A percentile compares a stretch with the other conserved stretches of the same genome.
Evolutionary conservation across 1,284 basidiomycete species (phyloP).

Genomic region (Cryptococcus jaspeensis): DNA sequence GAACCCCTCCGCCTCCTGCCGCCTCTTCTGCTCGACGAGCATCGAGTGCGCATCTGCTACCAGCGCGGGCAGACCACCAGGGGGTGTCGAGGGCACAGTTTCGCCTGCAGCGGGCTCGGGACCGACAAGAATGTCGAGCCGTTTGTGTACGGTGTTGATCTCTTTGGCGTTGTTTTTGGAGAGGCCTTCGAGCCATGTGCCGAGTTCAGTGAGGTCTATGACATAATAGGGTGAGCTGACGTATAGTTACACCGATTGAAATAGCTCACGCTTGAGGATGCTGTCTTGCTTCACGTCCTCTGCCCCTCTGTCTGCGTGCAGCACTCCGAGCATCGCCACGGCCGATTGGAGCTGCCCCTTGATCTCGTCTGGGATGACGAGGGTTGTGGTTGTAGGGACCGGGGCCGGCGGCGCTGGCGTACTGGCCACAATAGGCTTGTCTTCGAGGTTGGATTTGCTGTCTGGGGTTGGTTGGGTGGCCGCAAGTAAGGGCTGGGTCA

Average conservation of each 20-base stretch:
- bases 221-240: background rate
- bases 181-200: slow-evolving; percentile 72
- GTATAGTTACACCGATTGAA: too few relatives aligned
- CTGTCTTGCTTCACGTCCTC: too few relatives aligned
- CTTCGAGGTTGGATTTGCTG: too few relatives aligned
- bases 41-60: slow-evolving; percentile 44
- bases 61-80: slow-evolving; percentile 26
- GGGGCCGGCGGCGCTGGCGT: too few relatives aligned
- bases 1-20: slow-evolving; percentile 28
- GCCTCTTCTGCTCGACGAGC: slow-evolving; percentile 39
- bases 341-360: background rate
- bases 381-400: too few relatives aligned
- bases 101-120: slow-evolving; percentile 35
- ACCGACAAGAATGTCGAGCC: slow-evolving; percentile 62
- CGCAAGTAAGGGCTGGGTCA: too few relatives aligned
- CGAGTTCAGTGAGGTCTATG: slow-evolving; percentile 52
- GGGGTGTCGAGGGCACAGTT: background rate
- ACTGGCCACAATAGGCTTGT: too few relatives aligned
- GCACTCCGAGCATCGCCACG: background rate
- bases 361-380: too few relatives aligned
- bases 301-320: background rate
- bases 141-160: slow-evolving; percentile 62
- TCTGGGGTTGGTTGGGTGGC: too few relatives aligned
- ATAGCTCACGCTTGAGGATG: background rate
- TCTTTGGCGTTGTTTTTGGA: slow-evolving; percentile 70